These are phyloP conservation scores for Heterobasidion annosum DNA, from an alignment of 1,284 basidiomycete species.

Conservation along the genomic window DNA sequence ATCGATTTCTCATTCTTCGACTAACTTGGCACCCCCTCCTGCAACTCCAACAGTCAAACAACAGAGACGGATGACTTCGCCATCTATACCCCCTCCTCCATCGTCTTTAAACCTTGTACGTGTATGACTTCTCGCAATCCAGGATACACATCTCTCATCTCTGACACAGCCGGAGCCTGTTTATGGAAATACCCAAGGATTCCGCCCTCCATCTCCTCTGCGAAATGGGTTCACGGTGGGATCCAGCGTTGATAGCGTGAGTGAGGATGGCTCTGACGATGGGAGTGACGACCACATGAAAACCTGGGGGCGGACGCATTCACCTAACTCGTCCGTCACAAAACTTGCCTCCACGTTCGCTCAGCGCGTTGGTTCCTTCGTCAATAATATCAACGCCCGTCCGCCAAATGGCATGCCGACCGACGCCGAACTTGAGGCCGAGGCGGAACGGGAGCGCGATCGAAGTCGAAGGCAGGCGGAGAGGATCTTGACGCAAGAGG, in stretches of 20 bases:
- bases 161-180: constrained; percentile 24
- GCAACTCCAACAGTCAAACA: constrained; percentile 15
- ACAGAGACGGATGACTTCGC: constrained; percentile 24
- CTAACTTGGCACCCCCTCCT: constrained; percentile 20
- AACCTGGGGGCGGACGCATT: constrained; percentile 34
- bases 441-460: constrained; percentile 67
- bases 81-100: constrained; percentile 22
- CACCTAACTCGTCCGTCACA: constrained; percentile 57
- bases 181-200: constrained; percentile 17
- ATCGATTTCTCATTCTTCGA: constrained; percentile 16
- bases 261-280: constrained; percentile 33
- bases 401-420: constrained; percentile 40
- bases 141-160: not conserved
- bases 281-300: constrained; percentile 30
- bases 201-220: constrained; percentile 58
- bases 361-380: constrained; percentile 55
- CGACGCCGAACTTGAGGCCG: constrained; percentile 71
- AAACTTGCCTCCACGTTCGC: constrained; percentile 65
- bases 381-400: constrained; percentile 38
- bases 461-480: constrained; percentile 67
- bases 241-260: constrained; percentile 39
- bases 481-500: constrained; percentile 59
- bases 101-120: constrained; percentile 10
- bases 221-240: constrained; percentile 48
- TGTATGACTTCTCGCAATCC: not conserved